Percentiles rank a stretch among this genome's conserved stretches.
These are phyloP conservation scores for Leptographium flavum DNA, from an alignment of 2,329 filamentous ascomycete genomes.

Conservation along the genomic window DNA sequence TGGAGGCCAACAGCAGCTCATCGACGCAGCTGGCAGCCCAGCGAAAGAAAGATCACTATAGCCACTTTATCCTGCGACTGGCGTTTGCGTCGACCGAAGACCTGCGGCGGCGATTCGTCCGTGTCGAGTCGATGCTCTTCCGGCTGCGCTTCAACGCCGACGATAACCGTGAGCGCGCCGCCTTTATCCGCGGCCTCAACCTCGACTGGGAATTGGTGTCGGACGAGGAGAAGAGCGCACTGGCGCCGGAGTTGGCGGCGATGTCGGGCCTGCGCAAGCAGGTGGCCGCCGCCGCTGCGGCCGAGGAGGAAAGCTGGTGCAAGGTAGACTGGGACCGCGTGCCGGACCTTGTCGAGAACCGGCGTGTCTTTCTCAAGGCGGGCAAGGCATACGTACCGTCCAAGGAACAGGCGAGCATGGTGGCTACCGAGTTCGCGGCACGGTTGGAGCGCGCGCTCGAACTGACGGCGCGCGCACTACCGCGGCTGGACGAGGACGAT, in stretches of 20 bases:
- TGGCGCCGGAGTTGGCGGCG: constrained; percentile 47
- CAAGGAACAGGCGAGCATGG: constrained; percentile 76
- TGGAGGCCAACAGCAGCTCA: constrained; percentile 59
- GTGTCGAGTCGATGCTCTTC: constrained; percentile 83
- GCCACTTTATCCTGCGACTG: constrained; percentile 88
- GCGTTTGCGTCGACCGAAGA: constrained; percentile 90
- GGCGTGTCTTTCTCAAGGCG: constrained; percentile 59
- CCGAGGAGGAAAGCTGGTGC: constrained; percentile 80
- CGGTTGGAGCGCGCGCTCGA: constrained; percentile 72
- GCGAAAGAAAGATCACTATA: constrained; percentile 91
- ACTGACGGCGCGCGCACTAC: constrained; percentile 79
- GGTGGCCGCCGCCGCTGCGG: constrained; percentile 20
- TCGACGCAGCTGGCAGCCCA: constrained; percentile 49
- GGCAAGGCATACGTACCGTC: constrained; percentile 88
- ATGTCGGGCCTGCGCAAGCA: too few relatives aligned
- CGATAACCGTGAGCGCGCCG: constrained; percentile 54
- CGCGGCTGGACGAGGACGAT: constrained; percentile 90
- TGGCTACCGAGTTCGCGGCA: constrained; percentile 71
- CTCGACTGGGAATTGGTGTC: constrained; percentile 74
- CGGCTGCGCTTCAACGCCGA: constrained; percentile 68
- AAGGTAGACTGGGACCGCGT: constrained; percentile 95
- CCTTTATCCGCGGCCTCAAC: constrained; percentile 63
- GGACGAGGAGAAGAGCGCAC: constrained; percentile 59
- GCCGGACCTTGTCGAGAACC: constrained; percentile 71
- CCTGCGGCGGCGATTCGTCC: constrained; percentile 68